phyloP scores from a whole-genome alignment of 495 filamentous ascomycete genomes.

The Xylaria venustula region DNA sequence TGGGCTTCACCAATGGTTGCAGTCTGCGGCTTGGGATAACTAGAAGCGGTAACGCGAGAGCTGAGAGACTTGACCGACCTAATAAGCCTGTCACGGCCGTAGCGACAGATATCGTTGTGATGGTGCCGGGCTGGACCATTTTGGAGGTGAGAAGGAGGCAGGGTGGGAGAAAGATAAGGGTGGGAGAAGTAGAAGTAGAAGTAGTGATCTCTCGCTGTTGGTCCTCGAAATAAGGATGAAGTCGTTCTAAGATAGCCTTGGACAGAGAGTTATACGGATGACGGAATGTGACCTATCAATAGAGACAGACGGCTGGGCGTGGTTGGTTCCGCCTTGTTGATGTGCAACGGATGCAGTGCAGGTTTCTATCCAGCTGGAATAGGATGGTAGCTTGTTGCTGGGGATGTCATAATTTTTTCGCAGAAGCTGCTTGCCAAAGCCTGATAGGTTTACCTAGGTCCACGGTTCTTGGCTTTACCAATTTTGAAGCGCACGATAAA shows the following conservation, averaged over 20 bases:
- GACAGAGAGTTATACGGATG: background rate
- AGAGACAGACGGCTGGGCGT: background rate
- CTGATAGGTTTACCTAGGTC: no score
- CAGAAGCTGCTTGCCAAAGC: background rate
- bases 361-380: background rate
- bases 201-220: constrained; percentile 6
- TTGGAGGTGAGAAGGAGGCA: constrained; percentile 29
- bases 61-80: constrained; percentile 53
- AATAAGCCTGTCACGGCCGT: constrained; percentile 72
- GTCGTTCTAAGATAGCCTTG: no score
- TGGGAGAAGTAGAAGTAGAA: no score
- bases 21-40: background rate
- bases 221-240: no score
- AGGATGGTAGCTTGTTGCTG: background rate
- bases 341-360: background rate
- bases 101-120: constrained; percentile 71
- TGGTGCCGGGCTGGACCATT: constrained; percentile 66
- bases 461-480: no score
- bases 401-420: constrained; percentile 10
- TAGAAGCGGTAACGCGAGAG: constrained; percentile 57
- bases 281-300: background rate
- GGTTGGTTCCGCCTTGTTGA: background rate
- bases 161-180: constrained; percentile 16
- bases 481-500: no score
- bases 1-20: background rate